Conservation (phyloP, 176 grass and related monocot genomes). For the Rhipidocladum racemiflorum region DNA sequence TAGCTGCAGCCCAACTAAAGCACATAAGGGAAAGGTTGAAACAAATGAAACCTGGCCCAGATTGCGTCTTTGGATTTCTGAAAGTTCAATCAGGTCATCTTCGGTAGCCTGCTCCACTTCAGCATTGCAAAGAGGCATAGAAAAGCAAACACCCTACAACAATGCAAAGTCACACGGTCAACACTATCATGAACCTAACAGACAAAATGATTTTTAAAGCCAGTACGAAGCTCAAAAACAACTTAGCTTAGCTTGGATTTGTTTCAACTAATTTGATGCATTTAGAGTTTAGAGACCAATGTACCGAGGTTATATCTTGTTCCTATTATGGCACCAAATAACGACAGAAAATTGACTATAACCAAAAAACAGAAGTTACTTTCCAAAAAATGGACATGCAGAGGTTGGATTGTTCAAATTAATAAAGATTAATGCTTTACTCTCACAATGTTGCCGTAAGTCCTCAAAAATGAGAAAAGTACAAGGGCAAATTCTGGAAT, state of each 20-base stretch:
- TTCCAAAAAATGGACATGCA: background rate
- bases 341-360: background rate
- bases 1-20: background rate
- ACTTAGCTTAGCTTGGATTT: background rate
- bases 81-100: slow-evolving; percentile 82
- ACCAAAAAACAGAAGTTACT: background rate
- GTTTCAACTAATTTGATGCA: background rate
- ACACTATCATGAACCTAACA: slow-evolving; percentile 4
- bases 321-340: background rate
- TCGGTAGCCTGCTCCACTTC: slow-evolving; percentile 77
- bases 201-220: background rate
- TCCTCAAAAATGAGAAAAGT: background rate
- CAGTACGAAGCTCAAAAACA: background rate
- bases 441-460: background rate
- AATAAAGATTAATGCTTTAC: background rate
- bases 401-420: background rate
- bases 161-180: slow-evolving; percentile 29
- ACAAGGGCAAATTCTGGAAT: background rate
- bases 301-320: background rate
- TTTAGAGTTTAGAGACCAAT: background rate
- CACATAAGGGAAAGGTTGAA: background rate
- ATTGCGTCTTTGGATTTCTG: slow-evolving; percentile 78
- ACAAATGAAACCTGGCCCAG: slow-evolving; percentile 69
- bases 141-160: slow-evolving; percentile 62
- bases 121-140: slow-evolving; percentile 73